Conservation (phyloP, 306 rosid genomes). For the Malus orientalis region DNA sequence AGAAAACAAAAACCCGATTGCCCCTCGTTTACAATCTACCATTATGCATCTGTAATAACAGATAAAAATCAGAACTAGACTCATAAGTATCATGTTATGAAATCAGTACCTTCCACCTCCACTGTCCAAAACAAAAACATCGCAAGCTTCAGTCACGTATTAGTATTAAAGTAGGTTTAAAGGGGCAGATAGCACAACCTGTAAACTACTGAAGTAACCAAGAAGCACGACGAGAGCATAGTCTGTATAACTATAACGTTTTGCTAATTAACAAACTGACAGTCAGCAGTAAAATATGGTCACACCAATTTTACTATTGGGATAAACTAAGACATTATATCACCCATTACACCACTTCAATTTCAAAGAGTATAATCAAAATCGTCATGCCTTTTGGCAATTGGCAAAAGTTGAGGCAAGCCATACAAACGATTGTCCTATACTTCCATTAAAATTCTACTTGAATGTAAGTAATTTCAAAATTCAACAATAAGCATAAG, state of each 20-base stretch:
- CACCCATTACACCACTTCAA: background rate
- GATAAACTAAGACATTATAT: background rate
- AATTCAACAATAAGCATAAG: background rate
- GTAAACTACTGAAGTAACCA: background rate
- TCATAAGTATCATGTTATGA: background rate
- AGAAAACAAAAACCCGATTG: background rate
- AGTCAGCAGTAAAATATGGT: background rate
- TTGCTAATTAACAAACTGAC: background rate
- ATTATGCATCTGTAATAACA: background rate
- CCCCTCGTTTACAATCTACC: background rate
- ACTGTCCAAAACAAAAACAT: background rate
- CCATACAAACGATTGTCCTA: background rate
- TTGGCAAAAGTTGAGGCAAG: background rate
- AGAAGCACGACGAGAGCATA: background rate
- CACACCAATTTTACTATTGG: background rate
- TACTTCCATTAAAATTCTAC: background rate
- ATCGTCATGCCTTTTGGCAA: background rate
- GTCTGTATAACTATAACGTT: background rate
- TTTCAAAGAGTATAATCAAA: background rate
- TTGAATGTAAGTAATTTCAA: background rate
- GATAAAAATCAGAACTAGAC: background rate
- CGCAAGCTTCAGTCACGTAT: background rate
- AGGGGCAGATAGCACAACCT: background rate
- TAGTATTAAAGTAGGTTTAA: background rate
- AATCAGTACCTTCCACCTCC: background rate